A percentile compares a stretch with the other conserved stretches of the same genome.
Conservation (phyloP, 192 early-diverging fungal species). For the Mycoemilia scoparia region DNA sequence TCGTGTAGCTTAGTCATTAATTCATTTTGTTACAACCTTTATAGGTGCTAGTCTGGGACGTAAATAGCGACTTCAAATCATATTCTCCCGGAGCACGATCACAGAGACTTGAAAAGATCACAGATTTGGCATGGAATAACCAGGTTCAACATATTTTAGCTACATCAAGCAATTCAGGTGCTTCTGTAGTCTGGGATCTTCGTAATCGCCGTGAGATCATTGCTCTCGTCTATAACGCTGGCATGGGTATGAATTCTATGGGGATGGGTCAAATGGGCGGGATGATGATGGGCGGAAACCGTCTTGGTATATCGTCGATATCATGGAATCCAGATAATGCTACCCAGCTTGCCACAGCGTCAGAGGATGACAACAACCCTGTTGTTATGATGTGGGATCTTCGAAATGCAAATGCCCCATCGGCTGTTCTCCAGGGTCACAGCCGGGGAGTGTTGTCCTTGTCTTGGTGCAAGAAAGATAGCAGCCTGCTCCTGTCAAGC, state of each 20-base stretch:
- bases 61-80: conserved; percentile 69
- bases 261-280: conserved; percentile 10
- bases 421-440: conserved; percentile 69
- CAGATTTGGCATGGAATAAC: conserved; percentile 79
- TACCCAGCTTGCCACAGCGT: conserved; percentile 82
- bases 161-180: conserved; percentile 73
- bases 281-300: conserved; percentile 18
- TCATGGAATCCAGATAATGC: conserved; percentile 91
- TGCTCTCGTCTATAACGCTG: conserved; percentile 39
- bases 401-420: conserved; percentile 83
- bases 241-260: conserved; percentile 26
- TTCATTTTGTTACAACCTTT: conserved; percentile 64
- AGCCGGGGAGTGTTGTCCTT: conserved; percentile 78
- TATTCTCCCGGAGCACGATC: conserved; percentile 76
- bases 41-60: too few species aligned
- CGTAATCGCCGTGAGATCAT: conserved; percentile 71
- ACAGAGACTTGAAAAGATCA: conserved; percentile 72
- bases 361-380: conserved; percentile 82
- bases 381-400: conserved; percentile 88
- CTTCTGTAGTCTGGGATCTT: conserved; percentile 94
- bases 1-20: too few species aligned
- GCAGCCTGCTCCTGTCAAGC: conserved; percentile 76
- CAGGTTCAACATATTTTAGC: conserved; percentile 87
- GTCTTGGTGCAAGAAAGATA: conserved; percentile 89
- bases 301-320: conserved; percentile 61